These are phyloP conservation scores for Beta lomatogona DNA, from an alignment of 179 eudicot species.

Conservation along the genomic window DNA sequence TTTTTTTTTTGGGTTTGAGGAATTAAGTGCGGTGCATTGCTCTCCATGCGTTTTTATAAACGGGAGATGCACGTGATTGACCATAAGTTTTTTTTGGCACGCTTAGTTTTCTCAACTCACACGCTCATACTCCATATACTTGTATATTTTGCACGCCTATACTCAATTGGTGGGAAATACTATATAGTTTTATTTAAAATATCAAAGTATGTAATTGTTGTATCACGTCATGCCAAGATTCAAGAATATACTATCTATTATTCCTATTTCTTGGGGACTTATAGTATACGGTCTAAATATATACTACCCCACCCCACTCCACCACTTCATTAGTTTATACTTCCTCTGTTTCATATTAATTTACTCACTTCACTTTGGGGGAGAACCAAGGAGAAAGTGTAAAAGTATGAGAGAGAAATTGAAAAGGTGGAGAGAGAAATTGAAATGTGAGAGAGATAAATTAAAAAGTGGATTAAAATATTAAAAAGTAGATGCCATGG, in stretches of 20 bases:
- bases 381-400: too few relatives aligned
- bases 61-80: conserved; percentile 15
- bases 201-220: neutral
- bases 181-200: too few relatives aligned
- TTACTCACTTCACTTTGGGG: too few relatives aligned
- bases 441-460: too few relatives aligned
- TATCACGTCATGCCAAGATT: conserved; percentile 7
- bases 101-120: conserved; percentile 6
- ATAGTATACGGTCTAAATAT: too few relatives aligned
- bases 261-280: neutral
- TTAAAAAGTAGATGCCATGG: too few relatives aligned
- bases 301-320: too few relatives aligned
- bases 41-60: conserved; percentile 12
- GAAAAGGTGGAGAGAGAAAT: too few relatives aligned
- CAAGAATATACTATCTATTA: conserved; percentile 7
- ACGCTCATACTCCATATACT: conserved; percentile 18
- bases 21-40: neutral
- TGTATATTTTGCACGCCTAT: conserved; percentile 23
- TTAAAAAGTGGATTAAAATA: too few relatives aligned
- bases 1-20: neutral
- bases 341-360: too few relatives aligned
- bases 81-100: conserved; percentile 19
- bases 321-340: neutral
- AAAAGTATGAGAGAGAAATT: too few relatives aligned
- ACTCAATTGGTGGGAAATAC: conserved; percentile 17